Evolutionary conservation across 352 stramenopile genomes (phyloP).

Genomic region (Phytophthora cactorum): DNA sequence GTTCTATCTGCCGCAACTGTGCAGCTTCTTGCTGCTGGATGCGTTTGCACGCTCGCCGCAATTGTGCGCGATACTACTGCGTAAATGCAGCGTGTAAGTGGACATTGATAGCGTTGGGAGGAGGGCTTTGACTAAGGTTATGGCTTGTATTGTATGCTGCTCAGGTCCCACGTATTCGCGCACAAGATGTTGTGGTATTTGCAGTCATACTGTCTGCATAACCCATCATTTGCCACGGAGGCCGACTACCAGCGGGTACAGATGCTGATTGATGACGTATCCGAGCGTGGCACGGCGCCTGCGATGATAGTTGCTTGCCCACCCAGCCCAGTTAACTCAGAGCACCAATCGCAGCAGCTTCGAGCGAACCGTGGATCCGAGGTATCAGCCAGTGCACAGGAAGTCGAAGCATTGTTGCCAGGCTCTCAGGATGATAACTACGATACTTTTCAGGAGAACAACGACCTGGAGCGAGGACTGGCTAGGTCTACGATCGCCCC

Average conservation of each 20-base stretch:
- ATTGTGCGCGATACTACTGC: constrained; percentile 69
- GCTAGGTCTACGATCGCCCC: constrained; percentile 12
- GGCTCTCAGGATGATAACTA: constrained; percentile 69
- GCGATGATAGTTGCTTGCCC: constrained; percentile 52
- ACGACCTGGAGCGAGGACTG: constrained; percentile 54
- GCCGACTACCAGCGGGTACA: constrained; percentile 66
- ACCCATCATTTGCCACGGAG: constrained; percentile 59
- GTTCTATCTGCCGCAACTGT: constrained; percentile 87
- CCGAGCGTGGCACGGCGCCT: constrained; percentile 54
- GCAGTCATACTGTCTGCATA: constrained; percentile 78
- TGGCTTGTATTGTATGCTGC: neutral
- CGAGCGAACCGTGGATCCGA: constrained; percentile 26
- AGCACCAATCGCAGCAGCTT: constrained; percentile 28
- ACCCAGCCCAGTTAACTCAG: constrained; percentile 26
- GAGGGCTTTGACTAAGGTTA: neutral
- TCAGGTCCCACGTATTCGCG: constrained; percentile 83
- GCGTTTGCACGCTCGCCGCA: constrained; percentile 71
- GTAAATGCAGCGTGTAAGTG: constrained; percentile 78
- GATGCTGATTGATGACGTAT: constrained; percentile 84
- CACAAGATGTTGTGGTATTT: constrained; percentile 89
- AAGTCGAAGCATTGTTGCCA: constrained; percentile 60
- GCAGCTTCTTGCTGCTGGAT: constrained; percentile 81
- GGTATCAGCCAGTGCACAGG: constrained; percentile 40
- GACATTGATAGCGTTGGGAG: neutral
- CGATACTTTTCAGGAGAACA: constrained; percentile 60